Evolutionary conservation across 106 monocot genomes (phyloP), one percentile per base, ranked within the genome.

Genomic region (Apostasia ramifera): DNA sequence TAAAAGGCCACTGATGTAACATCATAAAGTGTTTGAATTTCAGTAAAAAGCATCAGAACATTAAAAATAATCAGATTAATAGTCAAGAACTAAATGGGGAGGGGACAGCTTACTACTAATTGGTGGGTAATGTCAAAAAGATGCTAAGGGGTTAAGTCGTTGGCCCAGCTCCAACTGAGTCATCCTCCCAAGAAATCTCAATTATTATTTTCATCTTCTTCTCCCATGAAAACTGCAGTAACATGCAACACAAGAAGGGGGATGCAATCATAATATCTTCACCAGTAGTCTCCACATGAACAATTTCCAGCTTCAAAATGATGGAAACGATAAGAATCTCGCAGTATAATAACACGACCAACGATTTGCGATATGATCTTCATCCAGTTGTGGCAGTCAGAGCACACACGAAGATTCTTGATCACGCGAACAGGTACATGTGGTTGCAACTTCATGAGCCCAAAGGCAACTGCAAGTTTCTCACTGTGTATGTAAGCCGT

Each of bases 371-470:
- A 93, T 3, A 84, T 69, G 78, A 70, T 82, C 61, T 86, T 90
- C 84, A 93, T 86, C 93, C 93, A 93, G 52, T 1, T 84, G 65
- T 93, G 93, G 47, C 93, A 93, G 49, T 93, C 93, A 60, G 75
- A 68, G 41, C 93, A 93, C 8, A 93, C 82, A 11, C 93, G 81
- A 43, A 93, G 59, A 73, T 93, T 93, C 73, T 93, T 93, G 5
- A 93, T 86, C 26, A 93, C 89, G n/a, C 79, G 72, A 49, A 93
- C 80, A 9, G 89, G 86, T 7, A 78, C 73, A 53, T 68, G 62
- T 11, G 79, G 49, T 53, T 81, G 71, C 68, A 84, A 71, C 68
- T 80, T 84, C 10, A 93, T 77, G 8, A 86, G 75, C 48, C 89
- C 93, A 82, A 90, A 94, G 12, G 84, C 57, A 52, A 90, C 84